Evolutionary conservation across 2,329 filamentous ascomycete species (phyloP).

Genomic region (Claviceps sorghi): DNA sequence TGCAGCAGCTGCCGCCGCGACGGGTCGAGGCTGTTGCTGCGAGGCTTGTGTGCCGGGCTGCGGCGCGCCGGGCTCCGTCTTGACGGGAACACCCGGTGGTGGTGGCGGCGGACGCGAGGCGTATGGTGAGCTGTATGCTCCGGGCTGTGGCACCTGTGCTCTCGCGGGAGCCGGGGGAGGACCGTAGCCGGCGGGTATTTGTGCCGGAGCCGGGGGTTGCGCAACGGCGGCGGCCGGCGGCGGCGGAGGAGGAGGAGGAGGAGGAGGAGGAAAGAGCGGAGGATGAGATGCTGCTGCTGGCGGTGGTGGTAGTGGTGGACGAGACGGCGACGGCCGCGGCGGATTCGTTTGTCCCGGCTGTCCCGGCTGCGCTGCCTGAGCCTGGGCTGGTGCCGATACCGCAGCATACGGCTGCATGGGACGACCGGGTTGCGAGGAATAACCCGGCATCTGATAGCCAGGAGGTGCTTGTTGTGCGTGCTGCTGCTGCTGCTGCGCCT

Average conservation of each 20-base stretch:
- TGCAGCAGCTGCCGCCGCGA: background rate
- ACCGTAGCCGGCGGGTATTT: constrained; percentile 19
- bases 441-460: constrained; percentile 21
- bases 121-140: constrained; percentile 24
- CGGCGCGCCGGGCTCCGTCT: constrained; percentile 15
- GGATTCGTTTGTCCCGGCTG: constrained; percentile 12
- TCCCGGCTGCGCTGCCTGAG: constrained; percentile 12
- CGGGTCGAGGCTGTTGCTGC: constrained; percentile 8
- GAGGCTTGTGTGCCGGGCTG: constrained; percentile 6
- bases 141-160: constrained; percentile 17
- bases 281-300: too few species aligned
- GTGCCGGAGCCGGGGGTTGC: constrained; percentile 20
- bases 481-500: too few species aligned
- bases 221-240: constrained; percentile 5
- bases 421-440: constrained; percentile 17
- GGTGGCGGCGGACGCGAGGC: constrained; percentile 21
- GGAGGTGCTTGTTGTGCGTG: constrained; percentile 15
- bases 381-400: background rate
- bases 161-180: constrained; percentile 22
- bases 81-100: constrained; percentile 13
- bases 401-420: constrained; percentile 16
- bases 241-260: background rate
- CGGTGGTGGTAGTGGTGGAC: background rate
- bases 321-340: background rate
- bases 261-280: background rate